These are phyloP conservation scores for Aquilaria yunnanensis DNA, from an alignment of 345 rosid genomes.

Conservation along the genomic window DNA sequence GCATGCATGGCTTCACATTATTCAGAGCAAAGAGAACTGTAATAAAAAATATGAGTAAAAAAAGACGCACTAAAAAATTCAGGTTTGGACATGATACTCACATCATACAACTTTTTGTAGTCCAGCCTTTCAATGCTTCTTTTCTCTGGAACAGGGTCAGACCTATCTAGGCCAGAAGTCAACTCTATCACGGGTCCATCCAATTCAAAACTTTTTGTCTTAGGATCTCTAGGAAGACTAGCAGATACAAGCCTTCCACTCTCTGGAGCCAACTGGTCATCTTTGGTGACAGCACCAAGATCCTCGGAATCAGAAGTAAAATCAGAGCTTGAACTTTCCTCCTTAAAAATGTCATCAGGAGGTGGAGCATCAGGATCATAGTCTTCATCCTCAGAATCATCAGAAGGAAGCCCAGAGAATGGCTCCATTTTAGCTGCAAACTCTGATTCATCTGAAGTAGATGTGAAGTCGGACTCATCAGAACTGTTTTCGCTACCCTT, in stretches of 20 bases:
- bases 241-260: constrained; percentile 19
- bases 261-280: constrained; percentile 25
- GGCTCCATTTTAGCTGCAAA: constrained; percentile 29
- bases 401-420: constrained; percentile 57
- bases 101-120: constrained; percentile 86
- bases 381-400: constrained; percentile 90
- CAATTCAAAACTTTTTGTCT: constrained; percentile 14
- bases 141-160: constrained; percentile 34
- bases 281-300: constrained; percentile 26
- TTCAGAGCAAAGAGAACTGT: too few relatives aligned
- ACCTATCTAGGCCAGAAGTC: constrained; percentile 31
- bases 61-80: constrained; percentile 3
- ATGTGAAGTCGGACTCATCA: constrained; percentile 51
- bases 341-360: constrained; percentile 32
- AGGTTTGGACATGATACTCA: constrained; percentile 36
- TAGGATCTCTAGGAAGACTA: constrained; percentile 14
- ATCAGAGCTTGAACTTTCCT: constrained; percentile 69
- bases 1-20: too few relatives aligned
- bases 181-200: constrained; percentile 26
- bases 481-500: constrained; percentile 48
- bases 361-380: constrained; percentile 57
- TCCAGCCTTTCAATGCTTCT: constrained; percentile 69
- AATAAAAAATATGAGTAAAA: neutral
- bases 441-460: constrained; percentile 51
- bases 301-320: constrained; percentile 81